Conservation (phyloP, 495 filamentous ascomycete species). For the Neurospora terricola region DNA sequence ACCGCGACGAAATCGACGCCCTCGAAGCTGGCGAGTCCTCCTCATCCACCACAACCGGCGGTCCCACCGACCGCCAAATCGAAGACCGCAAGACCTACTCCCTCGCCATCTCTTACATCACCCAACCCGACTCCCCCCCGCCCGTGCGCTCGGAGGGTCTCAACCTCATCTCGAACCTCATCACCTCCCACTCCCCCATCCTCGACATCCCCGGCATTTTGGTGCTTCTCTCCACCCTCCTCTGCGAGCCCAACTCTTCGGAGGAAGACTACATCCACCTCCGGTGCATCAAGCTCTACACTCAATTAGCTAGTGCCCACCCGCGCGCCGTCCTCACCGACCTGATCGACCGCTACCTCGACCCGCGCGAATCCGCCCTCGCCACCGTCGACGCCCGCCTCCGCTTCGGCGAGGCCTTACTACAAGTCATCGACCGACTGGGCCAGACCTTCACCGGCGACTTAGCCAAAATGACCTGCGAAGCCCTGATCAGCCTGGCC, state of each 20-base stretch:
- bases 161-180: slow-evolving; percentile 54
- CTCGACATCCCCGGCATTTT: slow-evolving; percentile 62
- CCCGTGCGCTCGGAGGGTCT: slow-evolving; percentile 74
- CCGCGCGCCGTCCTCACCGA: slow-evolving; percentile 54
- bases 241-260: slow-evolving; percentile 37
- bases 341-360: slow-evolving; percentile 60
- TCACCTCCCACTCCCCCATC: slow-evolving; percentile 50
- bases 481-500: slow-evolving; percentile 56
- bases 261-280: slow-evolving; percentile 69
- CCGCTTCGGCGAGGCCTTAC: slow-evolving; percentile 61
- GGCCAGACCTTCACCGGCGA: slow-evolving; percentile 52
- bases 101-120: slow-evolving; percentile 63
- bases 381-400: slow-evolving; percentile 53
- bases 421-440: slow-evolving; percentile 58
- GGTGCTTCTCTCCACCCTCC: slow-evolving; percentile 54
- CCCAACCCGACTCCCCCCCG: slow-evolving; percentile 52
- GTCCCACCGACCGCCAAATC: slow-evolving; percentile 35
- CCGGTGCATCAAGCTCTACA: slow-evolving; percentile 57
- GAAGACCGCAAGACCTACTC: slow-evolving; percentile 62
- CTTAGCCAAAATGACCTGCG: slow-evolving; percentile 42
- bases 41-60: background rate
- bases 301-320: slow-evolving; percentile 54
- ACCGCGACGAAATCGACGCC: slow-evolving; percentile 38
- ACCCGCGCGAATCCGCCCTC: slow-evolving; percentile 43
- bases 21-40: background rate